phyloP scores from a whole-genome alignment of 2,329 filamentous ascomycete species.

The Pseudogymnoascus sp. region DNA sequence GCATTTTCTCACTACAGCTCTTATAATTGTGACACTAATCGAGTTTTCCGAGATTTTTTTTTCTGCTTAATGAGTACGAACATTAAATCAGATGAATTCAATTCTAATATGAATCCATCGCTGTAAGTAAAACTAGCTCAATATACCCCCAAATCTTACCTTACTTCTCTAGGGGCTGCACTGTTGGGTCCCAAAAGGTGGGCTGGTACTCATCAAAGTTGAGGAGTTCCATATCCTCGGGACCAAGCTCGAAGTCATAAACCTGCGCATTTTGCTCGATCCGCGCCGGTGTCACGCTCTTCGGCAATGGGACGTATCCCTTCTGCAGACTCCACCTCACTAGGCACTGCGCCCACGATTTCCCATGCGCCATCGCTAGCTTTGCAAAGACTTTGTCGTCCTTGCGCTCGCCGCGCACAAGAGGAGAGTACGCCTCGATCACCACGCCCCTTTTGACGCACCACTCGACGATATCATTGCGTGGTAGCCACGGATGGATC shows the following conservation, averaged over 20 bases:
- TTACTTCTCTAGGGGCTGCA: conserved; percentile 37
- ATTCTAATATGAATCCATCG: neutral
- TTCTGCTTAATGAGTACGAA: neutral
- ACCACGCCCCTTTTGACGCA: conserved; percentile 55
- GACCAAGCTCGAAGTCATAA: conserved; percentile 48
- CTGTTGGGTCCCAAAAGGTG: conserved; percentile 50
- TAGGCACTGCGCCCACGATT: conserved; percentile 68
- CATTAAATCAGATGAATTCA: neutral
- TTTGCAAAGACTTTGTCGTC: conserved; percentile 58
- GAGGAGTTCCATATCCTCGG: conserved; percentile 44
- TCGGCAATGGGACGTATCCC: conserved; percentile 64
- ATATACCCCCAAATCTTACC: neutral
- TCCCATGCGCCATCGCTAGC: conserved; percentile 64
- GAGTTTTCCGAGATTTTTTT: neutral
- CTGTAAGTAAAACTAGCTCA: neutral
- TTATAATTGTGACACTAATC: neutral
- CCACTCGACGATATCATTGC: conserved; percentile 76
- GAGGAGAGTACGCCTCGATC: conserved; percentile 56
- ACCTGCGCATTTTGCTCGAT: conserved; percentile 56
- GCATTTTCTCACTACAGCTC: neutral
- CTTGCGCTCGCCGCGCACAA: conserved; percentile 61
- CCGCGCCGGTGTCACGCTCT: conserved; percentile 61
- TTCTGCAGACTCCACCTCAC: conserved; percentile 79
- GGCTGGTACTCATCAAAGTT: conserved; percentile 47
- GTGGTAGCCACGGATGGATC: conserved; percentile 78